These are phyloP conservation scores for Hippophae tibetana DNA, from an alignment of 306 rosid genomes.

Conservation along the genomic window DNA sequence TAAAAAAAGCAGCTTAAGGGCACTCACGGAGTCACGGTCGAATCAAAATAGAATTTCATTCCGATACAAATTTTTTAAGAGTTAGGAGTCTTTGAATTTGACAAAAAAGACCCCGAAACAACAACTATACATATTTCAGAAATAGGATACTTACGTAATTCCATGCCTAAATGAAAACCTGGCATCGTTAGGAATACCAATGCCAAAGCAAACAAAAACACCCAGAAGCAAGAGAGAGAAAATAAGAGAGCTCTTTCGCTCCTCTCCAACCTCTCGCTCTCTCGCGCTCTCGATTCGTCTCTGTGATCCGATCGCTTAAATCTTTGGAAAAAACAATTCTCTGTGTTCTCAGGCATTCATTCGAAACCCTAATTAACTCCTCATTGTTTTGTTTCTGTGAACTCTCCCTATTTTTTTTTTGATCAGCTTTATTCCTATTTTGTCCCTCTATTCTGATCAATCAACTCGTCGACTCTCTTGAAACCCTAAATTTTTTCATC, in stretches of 20 bases:
- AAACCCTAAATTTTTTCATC: slow-evolving; percentile 27
- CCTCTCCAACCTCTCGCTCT: slow-evolving; percentile 26
- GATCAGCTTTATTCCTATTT: slow-evolving; percentile 15
- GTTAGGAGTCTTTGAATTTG: no score
- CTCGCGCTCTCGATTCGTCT: neutral
- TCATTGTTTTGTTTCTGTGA: neutral
- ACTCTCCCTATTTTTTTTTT: slow-evolving; percentile 1
- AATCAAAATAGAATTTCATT: no score
- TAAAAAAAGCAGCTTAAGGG: no score
- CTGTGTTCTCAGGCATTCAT: slow-evolving; percentile 10
- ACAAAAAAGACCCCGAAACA: slow-evolving; percentile 4
- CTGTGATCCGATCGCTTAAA: slow-evolving; percentile 55
- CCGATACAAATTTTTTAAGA: no score
- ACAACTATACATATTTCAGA: no score
- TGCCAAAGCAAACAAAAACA: slow-evolving; percentile 19
- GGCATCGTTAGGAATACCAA: slow-evolving; percentile 11
- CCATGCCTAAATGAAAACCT: neutral
- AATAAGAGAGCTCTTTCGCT: slow-evolving; percentile 16
- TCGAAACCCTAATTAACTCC: slow-evolving; percentile 11
- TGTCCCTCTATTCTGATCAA: slow-evolving; percentile 22
- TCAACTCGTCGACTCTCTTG: slow-evolving; percentile 37
- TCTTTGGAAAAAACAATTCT: slow-evolving; percentile 42
- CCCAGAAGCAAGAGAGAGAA: slow-evolving; percentile 4
- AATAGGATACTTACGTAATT: slow-evolving; percentile 17
- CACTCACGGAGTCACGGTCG: no score